phyloP scores from a whole-genome alignment of 2,329 filamentous ascomycete species.

The Calcarisporium arbuscula region DNA sequence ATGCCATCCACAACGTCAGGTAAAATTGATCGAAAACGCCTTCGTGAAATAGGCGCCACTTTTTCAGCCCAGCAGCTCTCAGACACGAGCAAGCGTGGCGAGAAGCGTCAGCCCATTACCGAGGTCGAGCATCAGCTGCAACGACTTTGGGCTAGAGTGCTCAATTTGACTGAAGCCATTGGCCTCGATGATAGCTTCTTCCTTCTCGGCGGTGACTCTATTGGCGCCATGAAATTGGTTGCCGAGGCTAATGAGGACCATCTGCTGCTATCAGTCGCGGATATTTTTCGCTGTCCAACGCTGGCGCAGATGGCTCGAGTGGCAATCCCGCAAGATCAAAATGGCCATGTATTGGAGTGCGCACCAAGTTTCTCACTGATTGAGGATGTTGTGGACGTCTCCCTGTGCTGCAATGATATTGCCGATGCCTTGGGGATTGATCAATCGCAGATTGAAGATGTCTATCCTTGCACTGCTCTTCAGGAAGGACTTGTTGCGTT shows the following conservation, averaged over 20 bases:
- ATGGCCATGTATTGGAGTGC: too few species aligned
- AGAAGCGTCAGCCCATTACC: not conserved
- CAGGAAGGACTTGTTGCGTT: slow-evolving; percentile 13
- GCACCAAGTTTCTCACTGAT: too few species aligned
- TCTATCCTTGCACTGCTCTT: slow-evolving; percentile 10
- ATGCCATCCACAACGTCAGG: slow-evolving; percentile 8
- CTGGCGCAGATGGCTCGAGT: slow-evolving; percentile 9
- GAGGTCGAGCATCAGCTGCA: not conserved
- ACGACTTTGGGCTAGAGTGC: slow-evolving; percentile 1
- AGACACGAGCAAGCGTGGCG: not conserved
- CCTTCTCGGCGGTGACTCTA: slow-evolving; percentile 36
- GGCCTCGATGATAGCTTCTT: slow-evolving; percentile 31
- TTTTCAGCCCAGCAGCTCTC: slow-evolving; percentile 1
- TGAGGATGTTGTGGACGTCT: too few species aligned
- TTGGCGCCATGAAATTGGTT: slow-evolving; percentile 36
- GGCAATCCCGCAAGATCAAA: too few species aligned
- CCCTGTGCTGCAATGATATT: too few species aligned
- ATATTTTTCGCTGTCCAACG: slow-evolving; percentile 6
- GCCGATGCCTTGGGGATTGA: slow-evolving; percentile 16
- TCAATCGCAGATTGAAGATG: slow-evolving; percentile 6
- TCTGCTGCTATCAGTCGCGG: slow-evolving; percentile 5
- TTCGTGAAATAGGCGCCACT: slow-evolving; percentile 6
- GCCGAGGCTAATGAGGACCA: slow-evolving; percentile 23
- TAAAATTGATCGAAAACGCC: not conserved
- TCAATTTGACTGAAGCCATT: slow-evolving; percentile 8